phyloP scores from a whole-genome alignment of 805 yeast genomes.

The Candida nonsorbophila region DNA sequence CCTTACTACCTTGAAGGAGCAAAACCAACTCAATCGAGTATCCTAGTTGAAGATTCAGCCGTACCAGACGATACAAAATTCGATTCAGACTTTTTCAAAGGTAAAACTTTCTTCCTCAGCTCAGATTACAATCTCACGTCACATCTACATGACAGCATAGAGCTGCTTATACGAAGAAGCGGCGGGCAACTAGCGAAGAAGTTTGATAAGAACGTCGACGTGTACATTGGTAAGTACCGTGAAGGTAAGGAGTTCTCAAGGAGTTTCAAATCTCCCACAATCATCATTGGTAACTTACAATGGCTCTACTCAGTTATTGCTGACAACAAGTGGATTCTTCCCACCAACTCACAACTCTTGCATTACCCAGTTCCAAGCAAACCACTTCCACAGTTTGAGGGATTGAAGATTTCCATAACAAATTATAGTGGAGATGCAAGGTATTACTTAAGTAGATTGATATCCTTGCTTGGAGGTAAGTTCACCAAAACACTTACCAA shows the following conservation, averaged over 20 bases:
- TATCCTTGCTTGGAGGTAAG: slow-evolving; percentile 66
- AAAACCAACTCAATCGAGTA: slow-evolving; percentile 16
- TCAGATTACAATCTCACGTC: slow-evolving; percentile 52
- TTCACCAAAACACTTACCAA: slow-evolving; percentile 64
- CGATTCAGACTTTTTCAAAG: slow-evolving; percentile 27
- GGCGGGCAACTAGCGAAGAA: slow-evolving; percentile 48
- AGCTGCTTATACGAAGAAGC: slow-evolving; percentile 38
- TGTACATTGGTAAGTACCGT: slow-evolving; percentile 60
- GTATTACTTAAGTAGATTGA: slow-evolving; percentile 58
- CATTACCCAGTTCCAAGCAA: slow-evolving; percentile 63
- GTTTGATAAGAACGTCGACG: slow-evolving; percentile 18
- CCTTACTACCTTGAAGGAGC: slow-evolving; percentile 33
- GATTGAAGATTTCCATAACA: slow-evolving; percentile 60
- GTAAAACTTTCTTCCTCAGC: slow-evolving; percentile 46
- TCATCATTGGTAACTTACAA: slow-evolving; percentile 57
- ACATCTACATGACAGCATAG: slow-evolving; percentile 33
- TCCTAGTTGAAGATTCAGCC: slow-evolving; percentile 1
- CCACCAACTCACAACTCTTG: slow-evolving; percentile 48
- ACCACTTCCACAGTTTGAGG: slow-evolving; percentile 49
- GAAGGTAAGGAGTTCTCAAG: slow-evolving; percentile 49
- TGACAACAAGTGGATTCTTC: slow-evolving; percentile 49
- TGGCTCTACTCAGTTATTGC: slow-evolving; percentile 74
- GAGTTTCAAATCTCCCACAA: slow-evolving; percentile 36
- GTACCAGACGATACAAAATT: not conserved
- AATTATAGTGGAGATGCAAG: slow-evolving; percentile 86